These are phyloP conservation scores for Panicum hallii DNA, from an alignment of 202 grass and related monocot species.

Conservation along the genomic window DNA sequence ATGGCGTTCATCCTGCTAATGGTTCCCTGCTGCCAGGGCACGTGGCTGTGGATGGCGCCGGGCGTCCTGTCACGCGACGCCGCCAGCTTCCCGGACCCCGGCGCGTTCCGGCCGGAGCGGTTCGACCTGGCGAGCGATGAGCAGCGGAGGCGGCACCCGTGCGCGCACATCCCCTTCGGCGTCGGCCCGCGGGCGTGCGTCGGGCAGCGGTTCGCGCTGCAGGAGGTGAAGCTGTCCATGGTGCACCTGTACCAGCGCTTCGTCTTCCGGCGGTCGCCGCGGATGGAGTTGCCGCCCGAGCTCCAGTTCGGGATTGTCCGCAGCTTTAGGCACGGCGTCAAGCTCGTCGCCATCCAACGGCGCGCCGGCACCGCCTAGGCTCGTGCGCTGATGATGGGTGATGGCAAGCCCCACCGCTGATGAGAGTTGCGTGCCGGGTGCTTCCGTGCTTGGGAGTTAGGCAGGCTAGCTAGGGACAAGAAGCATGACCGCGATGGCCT, in stretches of 20 bases:
- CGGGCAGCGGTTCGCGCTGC: conserved; percentile 85
- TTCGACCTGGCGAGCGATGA: conserved; percentile 69
- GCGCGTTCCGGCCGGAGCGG: conserved; percentile 73
- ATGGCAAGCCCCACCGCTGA: background rate
- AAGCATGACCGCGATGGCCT: no score
- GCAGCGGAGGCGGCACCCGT: conserved; percentile 67
- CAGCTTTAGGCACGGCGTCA: conserved; percentile 69
- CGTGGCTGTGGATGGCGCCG: conserved; percentile 90
- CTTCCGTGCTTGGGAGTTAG: no score
- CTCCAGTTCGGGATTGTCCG: conserved; percentile 78
- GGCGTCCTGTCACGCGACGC: conserved; percentile 70
- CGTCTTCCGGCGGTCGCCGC: conserved; percentile 66
- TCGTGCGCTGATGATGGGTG: background rate
- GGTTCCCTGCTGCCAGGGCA: conserved; percentile 42
- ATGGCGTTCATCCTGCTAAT: background rate
- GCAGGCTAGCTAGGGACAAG: no score
- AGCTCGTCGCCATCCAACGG: conserved; percentile 54
- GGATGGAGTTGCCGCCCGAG: conserved; percentile 75
- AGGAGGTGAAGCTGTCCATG: conserved; percentile 89
- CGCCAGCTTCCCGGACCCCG: conserved; percentile 67
- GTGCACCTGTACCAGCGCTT: conserved; percentile 71
- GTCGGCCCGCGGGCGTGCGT: conserved; percentile 82
- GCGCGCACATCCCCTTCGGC: conserved; percentile 87
- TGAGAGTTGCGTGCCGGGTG: no score
- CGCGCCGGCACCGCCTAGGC: background rate